Conservation (phyloP, 495 filamentous ascomycete species). For the Hypomontagnella submonticulosa region DNA sequence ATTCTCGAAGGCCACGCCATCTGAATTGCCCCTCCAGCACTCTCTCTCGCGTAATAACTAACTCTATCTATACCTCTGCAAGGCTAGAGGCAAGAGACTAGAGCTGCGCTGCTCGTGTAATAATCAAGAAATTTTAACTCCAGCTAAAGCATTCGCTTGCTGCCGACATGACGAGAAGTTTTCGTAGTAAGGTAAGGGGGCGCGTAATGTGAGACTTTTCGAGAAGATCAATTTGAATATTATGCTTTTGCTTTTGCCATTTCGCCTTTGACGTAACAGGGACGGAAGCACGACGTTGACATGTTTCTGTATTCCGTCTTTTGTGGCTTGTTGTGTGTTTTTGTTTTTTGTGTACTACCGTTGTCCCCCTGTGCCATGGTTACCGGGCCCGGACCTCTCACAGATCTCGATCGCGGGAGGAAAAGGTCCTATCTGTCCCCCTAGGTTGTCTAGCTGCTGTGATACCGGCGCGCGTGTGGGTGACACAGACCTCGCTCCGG, state of each 20-base stretch:
- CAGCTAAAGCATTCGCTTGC: conserved; percentile 13
- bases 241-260: background rate
- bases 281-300: conserved; percentile 3
- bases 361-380: too few relatives aligned
- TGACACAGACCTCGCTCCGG: conserved; percentile 26
- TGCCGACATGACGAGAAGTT: conserved; percentile 13
- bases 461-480: conserved; percentile 27
- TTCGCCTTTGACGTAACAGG: conserved; percentile 2
- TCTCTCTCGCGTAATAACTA: background rate
- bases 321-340: background rate
- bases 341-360: background rate
- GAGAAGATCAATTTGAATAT: background rate
- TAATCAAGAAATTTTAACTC: conserved; percentile 2
- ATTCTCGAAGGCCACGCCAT: conserved; percentile 30
- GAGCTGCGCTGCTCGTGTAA: too few relatives aligned
- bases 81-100: background rate
- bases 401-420: conserved; percentile 39
- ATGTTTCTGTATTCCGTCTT: background rate
- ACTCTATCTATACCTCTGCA: background rate
- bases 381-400: too few relatives aligned
- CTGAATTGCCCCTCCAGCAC: conserved; percentile 6
- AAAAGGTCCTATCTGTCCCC: conserved; percentile 1
- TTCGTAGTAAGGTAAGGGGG: background rate
- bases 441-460: conserved; percentile 9
- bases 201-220: too few relatives aligned